Conservation (phyloP, 2,329 filamentous ascomycete genomes). For the Amylocarpus encephaloides region DNA sequence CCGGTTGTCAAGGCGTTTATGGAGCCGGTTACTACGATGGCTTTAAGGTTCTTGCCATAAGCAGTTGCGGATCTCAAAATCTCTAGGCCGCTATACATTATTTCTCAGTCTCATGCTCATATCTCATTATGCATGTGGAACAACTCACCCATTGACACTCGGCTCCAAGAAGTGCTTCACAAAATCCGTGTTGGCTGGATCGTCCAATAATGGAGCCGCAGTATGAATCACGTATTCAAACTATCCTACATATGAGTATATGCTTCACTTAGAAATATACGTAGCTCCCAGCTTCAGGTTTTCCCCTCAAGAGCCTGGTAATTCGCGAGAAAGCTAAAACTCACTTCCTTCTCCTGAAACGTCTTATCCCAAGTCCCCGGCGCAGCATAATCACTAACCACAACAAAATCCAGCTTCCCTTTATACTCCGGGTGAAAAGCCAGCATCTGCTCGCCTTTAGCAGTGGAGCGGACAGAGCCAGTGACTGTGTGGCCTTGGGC, state of each 20-base stretch:
- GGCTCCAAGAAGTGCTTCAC: constrained; percentile 28
- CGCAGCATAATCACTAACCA: constrained; percentile 28
- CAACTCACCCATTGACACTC: constrained; percentile 25
- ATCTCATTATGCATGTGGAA: neutral
- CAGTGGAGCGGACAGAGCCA: constrained; percentile 23
- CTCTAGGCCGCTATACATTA: constrained; percentile 20
- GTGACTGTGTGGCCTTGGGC: constrained; percentile 21
- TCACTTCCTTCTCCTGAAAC: constrained; percentile 19
- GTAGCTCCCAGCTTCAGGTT: too few relatives aligned
- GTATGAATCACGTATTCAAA: constrained; percentile 31
- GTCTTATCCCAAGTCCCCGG: constrained; percentile 26
- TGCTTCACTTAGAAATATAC: too few relatives aligned
- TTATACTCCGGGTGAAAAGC: constrained; percentile 28
- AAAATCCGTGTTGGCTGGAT: constrained; percentile 27
- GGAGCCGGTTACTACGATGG: constrained; percentile 29
- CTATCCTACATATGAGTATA: too few relatives aligned
- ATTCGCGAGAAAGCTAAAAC: too few relatives aligned
- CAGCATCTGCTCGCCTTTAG: constrained; percentile 23
- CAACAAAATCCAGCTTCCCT: constrained; percentile 27
- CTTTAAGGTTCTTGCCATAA: constrained; percentile 27
- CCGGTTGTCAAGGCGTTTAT: constrained; percentile 28
- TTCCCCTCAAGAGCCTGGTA: too few relatives aligned
- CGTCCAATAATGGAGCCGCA: constrained; percentile 30
- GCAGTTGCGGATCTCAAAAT: constrained; percentile 27
- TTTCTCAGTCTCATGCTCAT: neutral